Evolutionary conservation across 2,329 filamentous ascomycete genomes (phyloP), one percentile per base, ranked within the genome.

Genomic region (Alternaria arbusti): DNA sequence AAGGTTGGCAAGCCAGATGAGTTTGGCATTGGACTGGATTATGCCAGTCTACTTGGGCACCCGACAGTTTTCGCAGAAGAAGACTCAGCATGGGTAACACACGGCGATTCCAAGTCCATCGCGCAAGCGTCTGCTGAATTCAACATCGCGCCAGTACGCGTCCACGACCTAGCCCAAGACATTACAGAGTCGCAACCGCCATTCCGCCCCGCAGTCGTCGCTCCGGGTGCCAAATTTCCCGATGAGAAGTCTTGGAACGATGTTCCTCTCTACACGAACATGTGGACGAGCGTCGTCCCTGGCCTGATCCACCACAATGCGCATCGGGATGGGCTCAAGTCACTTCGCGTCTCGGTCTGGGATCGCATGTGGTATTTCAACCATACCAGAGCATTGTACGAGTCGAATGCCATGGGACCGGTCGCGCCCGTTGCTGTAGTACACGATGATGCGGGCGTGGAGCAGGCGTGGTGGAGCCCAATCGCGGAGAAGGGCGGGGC

Each of bases 381-480:
- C 7, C 22, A 49, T 11, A 30, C 55, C 22, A 30, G 55, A 9
- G 15, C 11, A 4, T 32, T 57, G 22, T 57, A 43, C 22, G 26
- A 25, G 30, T 49, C 55, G 17, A 36, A 57, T 40, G 45, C 44
- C 11, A 30, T n/a, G 11, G 30, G 55, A 6, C 30, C 55, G 8
- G 45, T 50, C 15, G 44, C 25, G 20, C 45, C 55, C 25, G 45
- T 57, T 23, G 30, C 55, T 43, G 55, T 50, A 6, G 30, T 57
- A 13, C 28, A 26, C 6, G 56, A 51, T 44, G 46, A 44, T 12
- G 20, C 40, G 15, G 56, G 32, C 4, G 22, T 13, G n/a, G 32
- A 58, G 46, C 56, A 58, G n/a, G 56, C 22, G 32, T 58, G 46
- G 46, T 58, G 46, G 46, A 51, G 46, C 50, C 56, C 56, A 11